These are phyloP conservation scores for Daldinia childiae DNA, from an alignment of 495 filamentous ascomycete genomes.

Conservation along the genomic window DNA sequence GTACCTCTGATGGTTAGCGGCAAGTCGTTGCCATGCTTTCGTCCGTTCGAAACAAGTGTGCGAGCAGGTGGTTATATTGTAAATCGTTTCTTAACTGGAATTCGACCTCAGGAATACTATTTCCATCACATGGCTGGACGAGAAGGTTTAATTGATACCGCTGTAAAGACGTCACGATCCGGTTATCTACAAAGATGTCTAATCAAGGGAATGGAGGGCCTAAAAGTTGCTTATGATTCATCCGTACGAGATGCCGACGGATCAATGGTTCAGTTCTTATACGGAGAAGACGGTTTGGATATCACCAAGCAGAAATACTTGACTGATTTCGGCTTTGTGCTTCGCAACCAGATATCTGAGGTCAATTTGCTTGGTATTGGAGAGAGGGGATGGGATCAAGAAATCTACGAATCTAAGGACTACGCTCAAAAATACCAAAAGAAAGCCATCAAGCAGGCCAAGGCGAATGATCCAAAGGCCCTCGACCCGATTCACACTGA, in stretches of 20 bases:
- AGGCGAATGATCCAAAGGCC: constrained; percentile 69
- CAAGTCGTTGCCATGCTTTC: constrained; percentile 95
- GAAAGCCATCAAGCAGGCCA: constrained; percentile 75
- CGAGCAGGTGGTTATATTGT: constrained; percentile 94
- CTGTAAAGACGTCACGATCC: constrained; percentile 96
- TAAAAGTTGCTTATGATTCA: constrained; percentile 90
- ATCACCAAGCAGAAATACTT: constrained; percentile 94
- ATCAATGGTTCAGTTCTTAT: constrained; percentile 92
- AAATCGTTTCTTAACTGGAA: constrained; percentile 96
- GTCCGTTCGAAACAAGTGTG: constrained; percentile 86
- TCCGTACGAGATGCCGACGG: constrained; percentile 95
- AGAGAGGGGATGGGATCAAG: constrained; percentile 53
- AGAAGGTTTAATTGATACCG: constrained; percentile 98
- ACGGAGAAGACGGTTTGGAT: constrained; percentile 95
- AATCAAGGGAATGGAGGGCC: constrained; percentile 98
- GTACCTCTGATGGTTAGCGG: constrained; percentile 98
- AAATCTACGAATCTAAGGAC: constrained; percentile 62
- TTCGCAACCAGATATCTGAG: constrained; percentile 72
- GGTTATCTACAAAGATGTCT: constrained; percentile 98
- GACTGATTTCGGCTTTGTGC: constrained; percentile 87
- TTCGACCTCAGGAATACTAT: constrained; percentile 97
- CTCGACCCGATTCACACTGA: constrained; percentile 80
- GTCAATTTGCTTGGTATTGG: constrained; percentile 51
- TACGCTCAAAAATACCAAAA: constrained; percentile 82
- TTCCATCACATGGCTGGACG: constrained; percentile 99